phyloP scores from a whole-genome alignment of 1,284 basidiomycete species.

The Stereum hirsutum region DNA sequence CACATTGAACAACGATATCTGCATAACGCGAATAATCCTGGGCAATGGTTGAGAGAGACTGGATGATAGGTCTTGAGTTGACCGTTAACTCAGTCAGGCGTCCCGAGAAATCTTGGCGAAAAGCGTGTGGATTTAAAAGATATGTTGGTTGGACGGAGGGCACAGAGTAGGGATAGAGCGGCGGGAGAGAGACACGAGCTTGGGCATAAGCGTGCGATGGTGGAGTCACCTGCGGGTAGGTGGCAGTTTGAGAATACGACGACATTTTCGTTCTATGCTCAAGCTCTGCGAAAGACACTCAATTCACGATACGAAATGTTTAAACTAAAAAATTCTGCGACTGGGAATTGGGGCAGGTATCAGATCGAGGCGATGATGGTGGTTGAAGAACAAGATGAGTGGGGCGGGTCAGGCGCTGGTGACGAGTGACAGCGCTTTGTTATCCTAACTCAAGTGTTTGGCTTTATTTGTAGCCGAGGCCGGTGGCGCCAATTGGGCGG shows the following conservation, averaged over 20 bases:
- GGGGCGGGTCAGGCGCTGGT: slow-evolving; percentile 1
- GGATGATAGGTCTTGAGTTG: slow-evolving; percentile 96
- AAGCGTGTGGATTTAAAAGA: slow-evolving; percentile 45
- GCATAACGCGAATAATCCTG: slow-evolving; percentile 79
- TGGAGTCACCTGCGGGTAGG: slow-evolving; percentile 30
- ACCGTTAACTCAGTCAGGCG: slow-evolving; percentile 83
- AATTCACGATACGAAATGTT: slow-evolving; percentile 11
- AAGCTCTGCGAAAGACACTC: slow-evolving; percentile 3
- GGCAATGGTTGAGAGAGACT: slow-evolving; percentile 89
- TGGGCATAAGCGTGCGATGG: too few species aligned
- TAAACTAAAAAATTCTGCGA: too few species aligned
- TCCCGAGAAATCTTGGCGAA: slow-evolving; percentile 72
- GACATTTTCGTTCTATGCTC: slow-evolving; percentile 26
- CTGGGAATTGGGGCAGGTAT: too few species aligned
- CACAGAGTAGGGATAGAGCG: too few species aligned
- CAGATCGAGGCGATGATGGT: slow-evolving; percentile 14
- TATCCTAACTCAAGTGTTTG: not conserved
- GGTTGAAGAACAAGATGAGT: slow-evolving; percentile 12
- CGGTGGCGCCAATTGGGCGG: slow-evolving; percentile 12
- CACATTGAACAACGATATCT: slow-evolving; percentile 78
- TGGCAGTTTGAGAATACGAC: slow-evolving; percentile 35
- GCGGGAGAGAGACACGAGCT: too few species aligned
- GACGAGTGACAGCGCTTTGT: not conserved
- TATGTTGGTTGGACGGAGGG: too few species aligned
- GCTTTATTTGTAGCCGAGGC: too few species aligned